Conservation (phyloP, 106 monocot species). For the Phalaenopsis equestris region DNA sequence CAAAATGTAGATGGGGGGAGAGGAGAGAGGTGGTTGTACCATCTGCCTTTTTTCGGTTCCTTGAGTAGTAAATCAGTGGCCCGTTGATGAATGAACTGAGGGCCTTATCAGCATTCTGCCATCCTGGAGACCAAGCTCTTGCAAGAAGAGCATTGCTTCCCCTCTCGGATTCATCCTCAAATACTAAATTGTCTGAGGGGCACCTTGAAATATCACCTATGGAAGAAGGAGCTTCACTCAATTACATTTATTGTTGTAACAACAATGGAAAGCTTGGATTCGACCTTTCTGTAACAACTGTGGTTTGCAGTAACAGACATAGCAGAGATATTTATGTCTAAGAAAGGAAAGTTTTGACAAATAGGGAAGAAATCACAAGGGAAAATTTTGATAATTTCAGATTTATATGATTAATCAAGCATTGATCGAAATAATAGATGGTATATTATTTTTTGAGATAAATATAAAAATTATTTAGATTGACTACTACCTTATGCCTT, state of each 20-base stretch:
- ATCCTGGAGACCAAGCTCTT: constrained; percentile 94
- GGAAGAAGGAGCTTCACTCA: not conserved
- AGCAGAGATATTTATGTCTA: no score
- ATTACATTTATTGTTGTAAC: not conserved
- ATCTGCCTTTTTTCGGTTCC: constrained; percentile 77
- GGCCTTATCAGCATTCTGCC: constrained; percentile 80
- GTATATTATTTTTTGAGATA: no score
- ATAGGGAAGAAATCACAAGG: no score
- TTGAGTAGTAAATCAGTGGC: constrained; percentile 59
- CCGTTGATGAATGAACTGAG: constrained; percentile 68
- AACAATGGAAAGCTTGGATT: not conserved
- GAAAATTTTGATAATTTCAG: no score
- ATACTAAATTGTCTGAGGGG: constrained; percentile 54
- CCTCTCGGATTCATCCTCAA: constrained; percentile 82
- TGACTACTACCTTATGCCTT: no score
- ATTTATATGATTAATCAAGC: no score
- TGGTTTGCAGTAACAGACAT: no score
- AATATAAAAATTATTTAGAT: no score
- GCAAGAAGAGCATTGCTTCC: constrained; percentile 93
- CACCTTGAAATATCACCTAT: constrained; percentile 50
- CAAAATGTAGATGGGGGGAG: constrained; percentile 90
- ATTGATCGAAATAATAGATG: no score
- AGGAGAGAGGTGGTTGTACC: constrained; percentile 83
- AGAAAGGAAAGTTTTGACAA: no score
- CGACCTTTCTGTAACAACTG: not conserved